Evolutionary conservation across 306 rosid genomes (phyloP), one percentile per base, ranked within the genome.

Genomic region (Sicyos baderoa): DNA sequence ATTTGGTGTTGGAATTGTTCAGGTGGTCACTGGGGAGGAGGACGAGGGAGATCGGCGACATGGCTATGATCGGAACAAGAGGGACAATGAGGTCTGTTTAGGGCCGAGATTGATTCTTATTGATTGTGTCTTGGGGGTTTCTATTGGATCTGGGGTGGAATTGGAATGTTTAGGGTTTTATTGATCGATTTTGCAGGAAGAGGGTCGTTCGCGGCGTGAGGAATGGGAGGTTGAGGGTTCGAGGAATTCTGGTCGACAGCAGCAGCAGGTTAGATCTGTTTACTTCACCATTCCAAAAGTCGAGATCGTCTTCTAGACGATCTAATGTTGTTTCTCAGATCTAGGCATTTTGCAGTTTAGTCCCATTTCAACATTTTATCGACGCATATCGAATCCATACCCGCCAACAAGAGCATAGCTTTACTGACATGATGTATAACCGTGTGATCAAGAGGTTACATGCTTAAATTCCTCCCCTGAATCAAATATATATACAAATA

Each of bases 1-100:
- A n/a, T 64, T 27, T 29, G 11, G 53, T 0, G 5, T 11, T 40
- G 53, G 22, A 51, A 61, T 35, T 56, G 21, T 16, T 51, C 74
- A 89, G 86, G 88, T 89, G 12, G 96, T 89, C 4, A 80, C 96
- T 53, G 91, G 89, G 49, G 94, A 86, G 42, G 87, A 81, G 45
- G 88, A 55, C 37, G 18, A 55, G 16, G 52, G 68, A 58, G 84
- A 72, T 76, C 85, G 79, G 35, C 52, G 76, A 68, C 78, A 78
- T 54, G 78, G 75, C 9, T 6, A 55, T 58, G 16, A 37, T 49
- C 76, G 48, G 67, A 78, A 62, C 32, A 78, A 48, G 52, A 47
- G 81, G 88, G 67, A 54, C 22, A 19, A 70, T 21, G 79, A 79
- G 88, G 87, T 80, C 45, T 25, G 69, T 37, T 54, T 65, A 62